Evolutionary conservation across 164 flowering plant species (phyloP), one percentile per base, ranked within the genome.

Genomic region (Vitis labrusca): DNA sequence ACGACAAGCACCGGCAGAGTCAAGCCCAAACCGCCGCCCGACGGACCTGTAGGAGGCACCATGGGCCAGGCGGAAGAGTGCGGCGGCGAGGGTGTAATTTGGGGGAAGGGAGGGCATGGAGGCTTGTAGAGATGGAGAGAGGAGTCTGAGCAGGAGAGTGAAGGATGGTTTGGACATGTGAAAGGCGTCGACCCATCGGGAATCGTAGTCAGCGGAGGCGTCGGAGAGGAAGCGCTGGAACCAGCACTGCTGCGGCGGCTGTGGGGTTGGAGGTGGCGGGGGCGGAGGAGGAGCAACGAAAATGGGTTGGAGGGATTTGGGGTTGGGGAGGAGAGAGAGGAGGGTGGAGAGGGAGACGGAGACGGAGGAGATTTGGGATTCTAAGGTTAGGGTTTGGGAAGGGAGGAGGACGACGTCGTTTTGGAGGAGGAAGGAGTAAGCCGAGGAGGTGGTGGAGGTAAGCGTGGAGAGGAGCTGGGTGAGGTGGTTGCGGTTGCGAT

Each of bases 21-120:
- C 83, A 17, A 88, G 54, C 57, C 83, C 90, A 65, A 93, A 93
- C 16, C 86, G 83, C 57, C 79, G 73, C 6, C 81, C 88, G 10
- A 88, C 77, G 27, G 81, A 50, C n/a, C 80, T 77, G 70, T 79
- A 93, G 12, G 83, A 65, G 0, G 84, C 87, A 8, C 74, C 89
- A 59, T 93, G 94, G 14, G 97, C 84, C 6, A 93, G 78, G 47
- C 93, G 85, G 73, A 73, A 87, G 10, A 93, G 81, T 1, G 89
- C 84, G 11, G 88, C 78, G n/a, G 81, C 91, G 15, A 91, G 88
- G 16, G 73, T 75, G 61, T 65, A 65, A 49, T 81, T 68, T 11
- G 90, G 82, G 0, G 82, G 76, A 50, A 78, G 4, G 5, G 78
- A 27, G 8, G 74, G 58, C 57, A 73, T 64, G 8, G 66, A 59